Evolutionary conservation across 148 eudicot genomes (phyloP).

Genomic region (Mesembryanthemum crystallinum): DNA sequence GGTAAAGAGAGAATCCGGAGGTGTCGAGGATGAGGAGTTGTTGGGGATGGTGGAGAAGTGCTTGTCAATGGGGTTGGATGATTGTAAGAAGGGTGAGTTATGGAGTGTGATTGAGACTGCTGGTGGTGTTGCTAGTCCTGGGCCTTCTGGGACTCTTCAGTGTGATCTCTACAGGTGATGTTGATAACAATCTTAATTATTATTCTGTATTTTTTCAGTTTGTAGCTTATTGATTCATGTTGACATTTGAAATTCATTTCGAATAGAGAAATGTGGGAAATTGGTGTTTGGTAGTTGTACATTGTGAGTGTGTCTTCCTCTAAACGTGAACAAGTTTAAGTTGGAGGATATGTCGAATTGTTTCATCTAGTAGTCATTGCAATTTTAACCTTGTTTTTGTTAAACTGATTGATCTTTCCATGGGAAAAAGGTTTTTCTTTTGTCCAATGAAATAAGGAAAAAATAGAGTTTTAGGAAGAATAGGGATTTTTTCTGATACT

Average conservation of each 20-base stretch:
- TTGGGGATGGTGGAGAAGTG: conserved; percentile 49
- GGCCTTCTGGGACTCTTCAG: conserved; percentile 83
- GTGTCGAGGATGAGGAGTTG: conserved; percentile 51
- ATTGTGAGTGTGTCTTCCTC: background rate
- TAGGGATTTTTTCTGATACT: too few relatives aligned
- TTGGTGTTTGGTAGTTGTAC: background rate
- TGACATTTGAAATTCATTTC: background rate
- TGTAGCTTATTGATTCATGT: background rate
- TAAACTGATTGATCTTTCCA: too few relatives aligned
- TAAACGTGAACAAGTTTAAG: background rate
- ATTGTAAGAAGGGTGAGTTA: conserved; percentile 20
- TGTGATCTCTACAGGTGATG: conserved; percentile 78
- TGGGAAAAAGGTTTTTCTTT: too few relatives aligned
- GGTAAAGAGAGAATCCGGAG: conserved; percentile 60
- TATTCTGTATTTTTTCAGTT: background rate
- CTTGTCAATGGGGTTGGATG: conserved; percentile 36
- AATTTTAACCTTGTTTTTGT: too few relatives aligned
- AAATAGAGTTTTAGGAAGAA: too few relatives aligned
- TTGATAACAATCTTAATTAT: background rate
- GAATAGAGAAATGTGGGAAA: background rate
- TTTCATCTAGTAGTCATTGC: too few relatives aligned
- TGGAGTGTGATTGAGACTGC: conserved; percentile 86
- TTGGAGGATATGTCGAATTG: too few relatives aligned
- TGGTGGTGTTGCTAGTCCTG: conserved; percentile 97
- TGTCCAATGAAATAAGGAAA: too few relatives aligned